Conservation (phyloP, 1,284 basidiomycete species). For the Puccinia coronata region DNA sequence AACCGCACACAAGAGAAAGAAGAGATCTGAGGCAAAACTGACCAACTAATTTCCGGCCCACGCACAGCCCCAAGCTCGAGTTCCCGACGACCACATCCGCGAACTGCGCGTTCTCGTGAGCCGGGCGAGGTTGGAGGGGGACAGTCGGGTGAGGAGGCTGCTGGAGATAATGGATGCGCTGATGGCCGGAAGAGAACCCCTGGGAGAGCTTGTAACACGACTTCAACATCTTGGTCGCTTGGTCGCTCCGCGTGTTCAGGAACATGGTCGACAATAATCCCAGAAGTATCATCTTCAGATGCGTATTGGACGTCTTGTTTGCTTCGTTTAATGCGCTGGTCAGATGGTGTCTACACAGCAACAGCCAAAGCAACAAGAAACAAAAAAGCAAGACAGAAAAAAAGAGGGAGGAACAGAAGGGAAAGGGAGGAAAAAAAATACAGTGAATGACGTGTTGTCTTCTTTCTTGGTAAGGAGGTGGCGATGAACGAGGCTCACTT, state of each 20-base stretch:
- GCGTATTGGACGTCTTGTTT: conserved; percentile 18
- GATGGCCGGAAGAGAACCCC: not conserved
- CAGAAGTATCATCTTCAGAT: conserved; percentile 35
- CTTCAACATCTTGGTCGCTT: conserved; percentile 27
- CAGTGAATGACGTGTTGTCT: not conserved
- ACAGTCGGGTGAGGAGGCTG: not conserved
- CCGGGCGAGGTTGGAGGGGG: not conserved
- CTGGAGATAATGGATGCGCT: not conserved
- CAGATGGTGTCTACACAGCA: conserved; percentile 7
- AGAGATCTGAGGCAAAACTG: not conserved
- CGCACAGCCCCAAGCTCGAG: conserved; percentile 26
- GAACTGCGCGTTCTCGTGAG: not conserved
- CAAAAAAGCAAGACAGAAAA: not conserved
- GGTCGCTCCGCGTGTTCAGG: conserved; percentile 30
- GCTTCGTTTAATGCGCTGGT: conserved; percentile 27
- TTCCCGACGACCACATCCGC: not conserved
- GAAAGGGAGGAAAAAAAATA: not conserved
- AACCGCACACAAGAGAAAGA: not conserved
- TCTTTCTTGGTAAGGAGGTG: not conserved
- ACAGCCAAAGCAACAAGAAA: no score
- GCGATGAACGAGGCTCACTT: conserved; percentile 21
- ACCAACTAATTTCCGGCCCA: conserved; percentile 28
- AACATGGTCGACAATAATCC: conserved; percentile 20
- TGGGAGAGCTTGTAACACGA: conserved; percentile 12
- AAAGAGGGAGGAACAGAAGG: not conserved